A percentile compares a stretch with the other conserved stretches of the same genome.
These are phyloP conservation scores for Scutellaria baicalensis DNA, from an alignment of 257 asterid species.

Conservation along the genomic window DNA sequence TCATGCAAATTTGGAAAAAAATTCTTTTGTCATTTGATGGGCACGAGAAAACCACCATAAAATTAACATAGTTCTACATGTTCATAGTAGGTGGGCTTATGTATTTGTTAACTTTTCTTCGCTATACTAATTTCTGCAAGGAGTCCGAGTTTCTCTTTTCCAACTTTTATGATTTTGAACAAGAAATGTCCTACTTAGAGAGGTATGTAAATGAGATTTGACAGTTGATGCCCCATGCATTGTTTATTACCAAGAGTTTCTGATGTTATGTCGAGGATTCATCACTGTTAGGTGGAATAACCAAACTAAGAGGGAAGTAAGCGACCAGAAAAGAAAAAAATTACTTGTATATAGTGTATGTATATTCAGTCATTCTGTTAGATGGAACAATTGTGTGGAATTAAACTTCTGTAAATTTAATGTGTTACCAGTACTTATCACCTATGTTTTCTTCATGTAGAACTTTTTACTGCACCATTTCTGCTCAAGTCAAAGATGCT, in stretches of 20 bases:
- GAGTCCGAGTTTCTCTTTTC: not conserved
- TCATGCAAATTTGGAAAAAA: constrained; percentile 2
- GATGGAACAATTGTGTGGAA: constrained; percentile 8
- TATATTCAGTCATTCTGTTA: not conserved
- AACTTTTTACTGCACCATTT: not conserved
- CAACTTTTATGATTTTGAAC: not conserved
- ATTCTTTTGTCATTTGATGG: not conserved
- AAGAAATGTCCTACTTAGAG: not conserved
- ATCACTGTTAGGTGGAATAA: not conserved
- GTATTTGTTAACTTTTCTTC: not conserved
- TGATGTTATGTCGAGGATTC: not conserved
- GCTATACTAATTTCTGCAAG: not conserved
- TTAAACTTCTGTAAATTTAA: not conserved
- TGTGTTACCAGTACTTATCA: too few relatives aligned
- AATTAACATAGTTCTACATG: not conserved
- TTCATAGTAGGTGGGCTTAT: not conserved
- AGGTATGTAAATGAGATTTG: not conserved
- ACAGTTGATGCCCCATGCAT: not conserved
- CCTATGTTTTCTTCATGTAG: not conserved
- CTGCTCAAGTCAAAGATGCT: not conserved
- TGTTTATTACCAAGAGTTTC: not conserved
- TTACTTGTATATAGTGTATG: not conserved
- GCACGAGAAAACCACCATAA: not conserved
- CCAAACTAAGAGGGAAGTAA: not conserved
- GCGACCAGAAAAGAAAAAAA: not conserved